Conservation (phyloP, 306 rosid genomes). For the Gleditsia sinensis region DNA sequence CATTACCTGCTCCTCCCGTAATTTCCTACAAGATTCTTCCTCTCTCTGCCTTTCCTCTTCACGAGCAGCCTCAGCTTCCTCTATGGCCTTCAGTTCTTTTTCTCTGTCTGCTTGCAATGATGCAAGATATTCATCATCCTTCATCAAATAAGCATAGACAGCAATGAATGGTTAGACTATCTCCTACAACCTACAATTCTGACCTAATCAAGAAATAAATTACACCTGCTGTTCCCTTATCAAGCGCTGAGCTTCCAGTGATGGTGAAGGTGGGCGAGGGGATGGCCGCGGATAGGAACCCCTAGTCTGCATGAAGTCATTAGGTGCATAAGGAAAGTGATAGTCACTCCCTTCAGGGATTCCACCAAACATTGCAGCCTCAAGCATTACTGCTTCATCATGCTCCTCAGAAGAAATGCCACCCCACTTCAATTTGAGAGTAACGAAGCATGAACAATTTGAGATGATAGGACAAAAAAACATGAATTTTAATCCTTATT, state of each 20-base stretch:
- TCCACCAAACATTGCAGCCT: constrained; percentile 98
- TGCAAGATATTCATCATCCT: constrained; percentile 97
- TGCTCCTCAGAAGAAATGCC: constrained; percentile 91
- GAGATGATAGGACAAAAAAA: constrained; percentile 2
- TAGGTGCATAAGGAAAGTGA: constrained; percentile 67
- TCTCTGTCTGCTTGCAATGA: constrained; percentile 88
- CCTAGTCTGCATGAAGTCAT: constrained; percentile 57
- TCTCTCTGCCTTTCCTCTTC: constrained; percentile 77
- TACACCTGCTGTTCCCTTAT: constrained; percentile 95
- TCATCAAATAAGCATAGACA: constrained; percentile 34
- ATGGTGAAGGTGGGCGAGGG: constrained; percentile 86
- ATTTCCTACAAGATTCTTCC: constrained; percentile 75
- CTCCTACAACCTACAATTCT: constrained; percentile 12
- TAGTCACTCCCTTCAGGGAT: constrained; percentile 76
- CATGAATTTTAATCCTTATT: constrained; percentile 5
- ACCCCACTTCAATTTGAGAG: constrained; percentile 75
- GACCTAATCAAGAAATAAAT: constrained; percentile 21
- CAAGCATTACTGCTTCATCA: constrained; percentile 96
- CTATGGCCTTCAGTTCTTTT: constrained; percentile 74
- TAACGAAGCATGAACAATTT: constrained; percentile 18
- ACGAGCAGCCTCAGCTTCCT: constrained; percentile 80
- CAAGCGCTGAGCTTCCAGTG: constrained; percentile 81
- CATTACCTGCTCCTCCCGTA: constrained; percentile 81
- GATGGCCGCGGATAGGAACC: constrained; percentile 43
- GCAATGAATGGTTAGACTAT: constrained; percentile 11